Conservation (phyloP, 768 basidiomycete species). For the Lactarius psammicola region DNA sequence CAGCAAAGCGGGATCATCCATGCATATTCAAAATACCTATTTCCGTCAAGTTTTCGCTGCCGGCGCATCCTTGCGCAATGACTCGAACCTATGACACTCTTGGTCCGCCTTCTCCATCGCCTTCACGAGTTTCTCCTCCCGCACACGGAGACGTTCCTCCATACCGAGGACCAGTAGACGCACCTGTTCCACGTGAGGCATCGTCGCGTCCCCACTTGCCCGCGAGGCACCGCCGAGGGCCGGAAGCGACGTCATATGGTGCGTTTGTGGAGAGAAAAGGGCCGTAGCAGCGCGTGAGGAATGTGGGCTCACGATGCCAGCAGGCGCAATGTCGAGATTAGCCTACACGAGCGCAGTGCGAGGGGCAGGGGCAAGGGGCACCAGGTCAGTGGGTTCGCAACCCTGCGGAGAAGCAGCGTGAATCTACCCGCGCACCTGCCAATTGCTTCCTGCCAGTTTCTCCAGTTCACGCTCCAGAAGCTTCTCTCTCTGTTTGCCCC, state of each 20-base stretch:
- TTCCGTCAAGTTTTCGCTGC: constrained; percentile 15
- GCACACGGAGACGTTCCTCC: constrained; percentile 64
- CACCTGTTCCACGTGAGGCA: constrained; percentile 66
- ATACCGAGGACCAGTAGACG: constrained; percentile 69
- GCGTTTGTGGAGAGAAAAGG: constrained; percentile 32
- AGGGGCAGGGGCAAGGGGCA: constrained; percentile 34
- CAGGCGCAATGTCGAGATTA: constrained; percentile 41
- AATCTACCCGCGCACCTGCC: constrained; percentile 58
- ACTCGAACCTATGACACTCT: constrained; percentile 56
- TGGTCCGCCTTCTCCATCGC: constrained; percentile 59
- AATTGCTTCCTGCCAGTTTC: constrained; percentile 72
- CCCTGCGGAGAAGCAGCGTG: not conserved
- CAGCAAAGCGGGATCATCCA: constrained; percentile 6
- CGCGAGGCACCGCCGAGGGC: not conserved
- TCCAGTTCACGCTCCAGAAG: constrained; percentile 70
- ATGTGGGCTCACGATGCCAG: constrained; percentile 33
- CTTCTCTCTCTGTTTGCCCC: constrained; percentile 69
- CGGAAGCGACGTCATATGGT: not conserved
- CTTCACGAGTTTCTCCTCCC: constrained; percentile 61
- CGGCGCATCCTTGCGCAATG: constrained; percentile 37
- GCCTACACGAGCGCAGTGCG: constrained; percentile 31
- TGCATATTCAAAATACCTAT: not conserved
- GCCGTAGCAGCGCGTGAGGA: constrained; percentile 33
- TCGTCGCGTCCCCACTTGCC: constrained; percentile 41
- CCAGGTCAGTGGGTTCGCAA: not conserved